A percentile compares a stretch with the other conserved stretches of the same genome.
These are phyloP conservation scores for Pisolithus thermaeus DNA, from an alignment of 1,284 basidiomycete genomes.

Conservation along the genomic window DNA sequence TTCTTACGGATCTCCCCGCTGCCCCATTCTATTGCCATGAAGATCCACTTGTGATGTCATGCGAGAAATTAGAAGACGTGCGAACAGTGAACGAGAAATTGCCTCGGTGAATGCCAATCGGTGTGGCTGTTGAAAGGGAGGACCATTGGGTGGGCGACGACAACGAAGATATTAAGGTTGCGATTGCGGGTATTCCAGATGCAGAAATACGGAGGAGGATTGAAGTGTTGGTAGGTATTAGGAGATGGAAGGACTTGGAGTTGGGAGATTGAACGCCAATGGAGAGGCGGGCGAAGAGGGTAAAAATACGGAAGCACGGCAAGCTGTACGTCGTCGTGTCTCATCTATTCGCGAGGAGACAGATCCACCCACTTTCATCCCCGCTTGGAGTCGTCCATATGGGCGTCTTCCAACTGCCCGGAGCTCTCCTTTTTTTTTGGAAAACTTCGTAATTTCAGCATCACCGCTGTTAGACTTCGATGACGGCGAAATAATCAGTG, in stretches of 20 bases:
- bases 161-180: constrained; percentile 6
- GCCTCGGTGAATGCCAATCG: constrained; percentile 41
- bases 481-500: neutral
- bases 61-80: constrained; percentile 38
- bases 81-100: constrained; percentile 41
- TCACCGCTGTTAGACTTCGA: constrained; percentile 20
- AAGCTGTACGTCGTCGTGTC: constrained; percentile 11
- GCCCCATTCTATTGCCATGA: constrained; percentile 59
- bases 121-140: constrained; percentile 23
- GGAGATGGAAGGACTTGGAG: constrained; percentile 19
- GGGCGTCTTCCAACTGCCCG: constrained; percentile 1
- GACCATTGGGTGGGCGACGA: neutral
- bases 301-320: constrained; percentile 2
- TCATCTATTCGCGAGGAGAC: neutral
- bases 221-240: constrained; percentile 49
- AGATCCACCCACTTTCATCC: neutral
- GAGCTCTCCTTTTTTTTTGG: constrained; percentile 20
- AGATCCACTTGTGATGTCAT: constrained; percentile 51
- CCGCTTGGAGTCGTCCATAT: neutral
- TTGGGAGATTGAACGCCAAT: constrained; percentile 12
- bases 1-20: constrained; percentile 46
- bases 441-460: constrained; percentile 23
- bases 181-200: constrained; percentile 28
- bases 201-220: constrained; percentile 40
- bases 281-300: neutral